These are phyloP conservation scores for Mariannaea elegans DNA, from an alignment of 2,329 filamentous ascomycete species.

Conservation along the genomic window DNA sequence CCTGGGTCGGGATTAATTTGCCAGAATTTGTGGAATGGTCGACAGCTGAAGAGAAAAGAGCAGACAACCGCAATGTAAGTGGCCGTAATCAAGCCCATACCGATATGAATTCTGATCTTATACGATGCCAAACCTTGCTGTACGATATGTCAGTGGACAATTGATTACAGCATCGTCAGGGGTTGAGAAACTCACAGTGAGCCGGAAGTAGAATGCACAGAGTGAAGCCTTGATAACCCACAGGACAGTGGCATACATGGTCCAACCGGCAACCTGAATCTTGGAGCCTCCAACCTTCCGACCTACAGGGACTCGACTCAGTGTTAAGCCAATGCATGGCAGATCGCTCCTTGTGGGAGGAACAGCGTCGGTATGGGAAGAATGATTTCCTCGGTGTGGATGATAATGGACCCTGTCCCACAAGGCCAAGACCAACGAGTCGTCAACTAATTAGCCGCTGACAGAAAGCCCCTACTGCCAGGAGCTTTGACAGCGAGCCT, in stretches of 20 bases:
- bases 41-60: conserved; percentile 47
- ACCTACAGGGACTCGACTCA: conserved; percentile 18
- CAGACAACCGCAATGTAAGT: conserved; percentile 47
- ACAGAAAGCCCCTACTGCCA: neutral
- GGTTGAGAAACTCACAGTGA: conserved; percentile 51
- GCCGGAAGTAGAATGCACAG: conserved; percentile 60
- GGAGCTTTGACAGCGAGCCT: neutral
- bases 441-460: too few species aligned
- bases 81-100: conserved; percentile 44
- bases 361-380: too few species aligned
- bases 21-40: conserved; percentile 49
- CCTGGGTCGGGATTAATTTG: conserved; percentile 54
- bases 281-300: conserved; percentile 60
- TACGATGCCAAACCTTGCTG: conserved; percentile 30
- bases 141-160: conserved; percentile 28
- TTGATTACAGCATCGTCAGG: conserved; percentile 41
- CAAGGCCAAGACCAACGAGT: too few species aligned
- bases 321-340: neutral
- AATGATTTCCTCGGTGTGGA: too few species aligned
- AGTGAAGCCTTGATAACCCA: conserved; percentile 64
- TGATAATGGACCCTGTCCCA: too few species aligned
- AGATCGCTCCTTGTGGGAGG: neutral
- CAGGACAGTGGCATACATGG: conserved; percentile 57
- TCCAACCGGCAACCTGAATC: conserved; percentile 62
- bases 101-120: conserved; percentile 41